Evolutionary conservation across 306 rosid genomes (phyloP), one percentile per base, ranked within the genome.

Genomic region (Albizia julibrissin): DNA sequence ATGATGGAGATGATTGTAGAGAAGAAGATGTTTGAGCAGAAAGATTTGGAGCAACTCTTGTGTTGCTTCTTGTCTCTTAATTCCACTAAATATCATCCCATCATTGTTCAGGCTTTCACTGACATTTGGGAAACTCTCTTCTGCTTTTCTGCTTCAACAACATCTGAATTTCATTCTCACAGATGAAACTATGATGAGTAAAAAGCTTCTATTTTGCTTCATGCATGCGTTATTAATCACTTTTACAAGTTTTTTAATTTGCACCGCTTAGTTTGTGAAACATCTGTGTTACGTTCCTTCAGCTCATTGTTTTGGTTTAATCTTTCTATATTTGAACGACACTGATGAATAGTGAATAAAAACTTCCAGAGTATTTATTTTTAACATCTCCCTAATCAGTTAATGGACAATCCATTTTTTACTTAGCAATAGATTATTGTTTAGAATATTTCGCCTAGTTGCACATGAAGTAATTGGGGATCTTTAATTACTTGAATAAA

Each of bases 1-100:
- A 91, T 91, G 92, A 13, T 84, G 82, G 91, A 91, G 86, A 91
- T 91, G 94, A 87, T 89, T 70, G 18, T 89, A 87, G 86, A 84
- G 89, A 87, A 87, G 89, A 82, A 91, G 81, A 86, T 91, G 24
- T 91, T 80, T 9, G 90, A 89, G 84, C 64, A 61, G 2, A 79
- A 52, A 42, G 94, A 80, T 1, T 70, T 91, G 91, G 92, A 89
- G 81, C 87, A 84, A 52, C 89, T 91, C 1, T 72, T 91, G 71
- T 64, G 78, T 14, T 91, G 92, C 70, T 91, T 89, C 81, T 77
- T 89, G 84, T 62, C 83, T 68, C 78, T 89, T 49, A 91, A 91
- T 65, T 89, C 81, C 82, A 78, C 65, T 34, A 74, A 65, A 19
- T 71, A 89, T 64, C 94, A 86, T n/a, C 84, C 85, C 4, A 43